Evolutionary conservation across 345 rosid species (phyloP), one percentile per base, ranked within the genome.

Genomic region (Sisymbrium altissimum): DNA sequence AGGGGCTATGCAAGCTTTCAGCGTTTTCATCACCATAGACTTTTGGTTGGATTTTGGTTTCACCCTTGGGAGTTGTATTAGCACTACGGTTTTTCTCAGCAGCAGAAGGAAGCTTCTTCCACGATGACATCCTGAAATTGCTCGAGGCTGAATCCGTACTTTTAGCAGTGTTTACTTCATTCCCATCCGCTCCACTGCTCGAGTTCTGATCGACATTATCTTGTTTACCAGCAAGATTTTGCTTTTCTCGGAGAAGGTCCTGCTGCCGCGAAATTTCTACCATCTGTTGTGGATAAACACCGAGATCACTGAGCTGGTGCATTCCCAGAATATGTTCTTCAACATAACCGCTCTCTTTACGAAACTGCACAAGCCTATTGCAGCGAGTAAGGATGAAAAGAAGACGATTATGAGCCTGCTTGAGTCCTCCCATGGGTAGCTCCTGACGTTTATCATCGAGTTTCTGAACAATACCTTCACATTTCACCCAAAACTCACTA

Each of bases 281-380:
- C 78, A 87, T 84, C 71, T 90, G 88, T 56, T 90, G 90, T 6
- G 91, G 84, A 79, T 95, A 95, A 78, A 88, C 97, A 75, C 99
- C 98, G 33, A 95, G 96, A 78, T 95, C 98, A 65, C 98, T 90
- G 3, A 85, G 79, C 74, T 92, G 87, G 79, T 95, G 97, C 78
- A 87, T 83, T 61, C 97, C 94, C 66, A 88, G 65, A 78, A 94
- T 86, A 56, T 88, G 87, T 14, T 86, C 87, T 48, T 88, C 92
- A 40, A 87, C 92, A 64, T 83, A 92, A 62, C 99, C 96, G 29
- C 86, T 82, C 87, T 92, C 99, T 74, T 90, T 95, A 72, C 91
- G 92, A 78, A 95, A 95, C 80, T 95, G 98, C 77, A 95, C 98
- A 66, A 92, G 93, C 86, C 98, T 83, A 10, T 91, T 83, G 86